These are phyloP conservation scores for Termitomyces sp. DNA, from an alignment of 768 basidiomycete species.

Conservation along the genomic window DNA sequence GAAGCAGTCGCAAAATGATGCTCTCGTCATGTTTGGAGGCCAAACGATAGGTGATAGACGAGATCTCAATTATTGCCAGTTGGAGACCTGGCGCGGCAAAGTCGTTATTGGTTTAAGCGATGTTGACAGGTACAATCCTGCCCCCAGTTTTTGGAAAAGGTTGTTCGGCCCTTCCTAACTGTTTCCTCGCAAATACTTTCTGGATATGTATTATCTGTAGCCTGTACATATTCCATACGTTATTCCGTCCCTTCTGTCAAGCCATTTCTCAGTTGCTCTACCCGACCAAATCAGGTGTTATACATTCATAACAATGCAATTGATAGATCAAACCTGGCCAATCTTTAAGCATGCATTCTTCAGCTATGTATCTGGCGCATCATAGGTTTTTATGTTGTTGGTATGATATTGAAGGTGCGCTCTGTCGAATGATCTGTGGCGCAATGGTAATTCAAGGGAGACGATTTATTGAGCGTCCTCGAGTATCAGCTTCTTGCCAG, in stretches of 20 bases:
- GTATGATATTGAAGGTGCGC: no score
- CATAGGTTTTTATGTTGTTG: background rate
- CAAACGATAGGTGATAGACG: constrained; percentile 12
- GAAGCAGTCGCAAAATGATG: constrained; percentile 27
- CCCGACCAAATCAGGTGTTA: background rate
- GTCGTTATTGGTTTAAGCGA: constrained; percentile 40
- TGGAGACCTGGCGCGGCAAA: constrained; percentile 30
- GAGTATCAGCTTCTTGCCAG: background rate
- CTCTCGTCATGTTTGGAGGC: constrained; percentile 32
- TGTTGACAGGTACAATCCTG: constrained; percentile 27
- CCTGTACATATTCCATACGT: background rate
- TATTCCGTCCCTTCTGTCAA: background rate
- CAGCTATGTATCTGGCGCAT: no score
- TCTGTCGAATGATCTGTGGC: background rate
- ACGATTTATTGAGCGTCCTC: background rate
- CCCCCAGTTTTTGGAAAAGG: constrained; percentile 36
- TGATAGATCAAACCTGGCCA: background rate
- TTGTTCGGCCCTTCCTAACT: constrained; percentile 9
- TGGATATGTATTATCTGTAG: background rate
- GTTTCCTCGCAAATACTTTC: background rate
- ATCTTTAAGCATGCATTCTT: no score
- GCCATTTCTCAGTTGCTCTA: background rate
- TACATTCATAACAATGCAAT: background rate
- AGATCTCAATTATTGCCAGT: constrained; percentile 34
- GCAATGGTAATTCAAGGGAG: background rate